Evolutionary conservation across 495 filamentous ascomycete genomes (phyloP), one percentile per base, ranked within the genome.

Genomic region (Neurospora sp.): DNA sequence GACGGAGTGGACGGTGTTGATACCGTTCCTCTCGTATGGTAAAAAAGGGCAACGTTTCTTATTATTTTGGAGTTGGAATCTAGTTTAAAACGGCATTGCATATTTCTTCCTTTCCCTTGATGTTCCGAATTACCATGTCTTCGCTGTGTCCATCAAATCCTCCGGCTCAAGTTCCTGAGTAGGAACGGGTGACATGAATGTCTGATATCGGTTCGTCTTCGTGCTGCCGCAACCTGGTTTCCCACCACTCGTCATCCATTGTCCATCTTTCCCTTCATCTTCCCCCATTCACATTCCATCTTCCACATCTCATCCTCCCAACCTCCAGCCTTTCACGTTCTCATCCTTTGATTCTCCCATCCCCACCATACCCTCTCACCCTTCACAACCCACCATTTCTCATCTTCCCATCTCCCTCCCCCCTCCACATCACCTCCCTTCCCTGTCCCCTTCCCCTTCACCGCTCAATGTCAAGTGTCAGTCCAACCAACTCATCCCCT

Each of bases 401-500:
- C 39, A 16, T 41, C 5, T 40, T 41, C 39, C 39, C 4, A 41
- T 41, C 12, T 40, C 40, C 40, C 14, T 41, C 40, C 40, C 14
- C 40, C 40, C 16, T 41, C 12, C 39, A 40, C 40, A 41, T 41
- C 40, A 1, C 40, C 40, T 5, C 14, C 40, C 40, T 41, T 11
- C 40, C 40, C 40, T 41, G 5, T 16, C 40, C 40, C 40, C 5
- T 2, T 41, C 40, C 40, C 40, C 16, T 18, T 16, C 39, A 14
- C 11, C 39, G 11, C 39, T 40, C 10, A 39, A 12, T 39, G 3
- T 39, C 39, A 39, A 39, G 39, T 11, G 10, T 39, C 10, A 4
- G 10, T 10, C 39, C 39, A 39, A 39, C 40, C 40, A 35, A 35
- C 35, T 35, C 35, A 85, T 40, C 12, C 12, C 39, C 39, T 40